Evolutionary conservation across 371 early-diverging fungal species (phyloP).

Genomic region (Phascolomyces articulosus): DNA sequence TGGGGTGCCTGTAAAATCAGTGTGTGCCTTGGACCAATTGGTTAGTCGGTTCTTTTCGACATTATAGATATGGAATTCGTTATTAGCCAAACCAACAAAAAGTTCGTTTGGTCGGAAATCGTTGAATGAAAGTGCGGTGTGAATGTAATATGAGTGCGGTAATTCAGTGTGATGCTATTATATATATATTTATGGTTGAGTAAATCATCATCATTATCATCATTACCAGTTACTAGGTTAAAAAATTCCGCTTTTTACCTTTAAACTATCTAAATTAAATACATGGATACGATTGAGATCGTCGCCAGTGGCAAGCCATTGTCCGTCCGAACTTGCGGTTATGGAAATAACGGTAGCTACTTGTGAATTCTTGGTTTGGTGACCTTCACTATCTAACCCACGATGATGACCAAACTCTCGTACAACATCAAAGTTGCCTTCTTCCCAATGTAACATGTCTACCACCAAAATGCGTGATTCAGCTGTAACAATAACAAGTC

Average conservation of each 20-base stretch:
- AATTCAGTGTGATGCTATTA: constrained; percentile 68
- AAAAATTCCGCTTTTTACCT: no score
- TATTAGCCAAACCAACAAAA: constrained; percentile 67
- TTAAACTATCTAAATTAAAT: constrained; percentile 74
- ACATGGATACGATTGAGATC: constrained; percentile 74
- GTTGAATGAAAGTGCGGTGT: constrained; percentile 78
- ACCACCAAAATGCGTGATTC: constrained; percentile 68
- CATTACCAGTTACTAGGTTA: no score
- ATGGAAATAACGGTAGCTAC: constrained; percentile 64
- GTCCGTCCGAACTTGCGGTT: constrained; percentile 78
- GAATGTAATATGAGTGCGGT: constrained; percentile 66
- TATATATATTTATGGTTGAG: not conserved
- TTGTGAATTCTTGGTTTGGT: constrained; percentile 44
- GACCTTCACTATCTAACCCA: constrained; percentile 57
- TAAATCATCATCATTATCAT: no score
- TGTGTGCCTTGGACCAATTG: constrained; percentile 79
- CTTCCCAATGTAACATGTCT: constrained; percentile 60
- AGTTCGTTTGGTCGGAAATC: constrained; percentile 61
- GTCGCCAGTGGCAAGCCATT: constrained; percentile 84
- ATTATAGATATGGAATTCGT: constrained; percentile 81
- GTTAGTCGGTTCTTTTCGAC: constrained; percentile 69
- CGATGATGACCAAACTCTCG: constrained; percentile 67
- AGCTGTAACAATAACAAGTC: constrained; percentile 63
- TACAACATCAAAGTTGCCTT: constrained; percentile 55
- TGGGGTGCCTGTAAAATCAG: constrained; percentile 44